Base-by-base conservation (phyloP, 768 basidiomycete species). In the Termitomyces sp. region DNA sequence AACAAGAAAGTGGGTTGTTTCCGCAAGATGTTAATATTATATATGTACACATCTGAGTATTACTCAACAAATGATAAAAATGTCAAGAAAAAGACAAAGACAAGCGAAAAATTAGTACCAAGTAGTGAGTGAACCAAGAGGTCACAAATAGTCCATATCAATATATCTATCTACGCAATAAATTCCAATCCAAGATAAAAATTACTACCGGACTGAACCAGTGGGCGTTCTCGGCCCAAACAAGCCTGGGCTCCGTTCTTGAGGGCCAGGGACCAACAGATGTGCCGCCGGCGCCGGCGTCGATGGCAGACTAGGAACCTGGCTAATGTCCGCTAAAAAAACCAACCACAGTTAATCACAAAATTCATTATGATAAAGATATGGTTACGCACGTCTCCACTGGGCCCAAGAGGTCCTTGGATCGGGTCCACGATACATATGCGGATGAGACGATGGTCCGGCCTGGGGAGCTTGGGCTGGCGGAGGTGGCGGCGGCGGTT, bases 171-270 rank as follows among this genome's bases (percentile, higher is more conserved):
- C 24, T n/a, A 37, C 37, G 16, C 18, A 24, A 45, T 37, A 16
- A 4, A 56, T 24, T 30, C 18, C 24, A n/a, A 39, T 36, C 27
- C 27, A 27, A n/a, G 1, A 15, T 46, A 24, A 30, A 57, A 8
- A 49, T 33, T 11, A 56, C 31, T 47, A 15, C 11, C 24, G 58
- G 20, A 66, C 36, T 8, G 73, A 72, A 54, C 72, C 72, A 54
- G 78, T 74, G 12, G 85, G 87, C n/a, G 88, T 84, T 42, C 87
- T 78, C 44, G 91, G 89, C 34, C 91, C 91, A 67, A 93, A 93
- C 60, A 93, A 71, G 33, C 90, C 89, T 45, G 84, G 86, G 58
- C 81, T 85, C 9, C 60, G 54, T 24, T 64, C 63, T 41, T 74
- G 72, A 50, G 73, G 75, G 12, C 79, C 80, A 31, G 88, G 86